Evolutionary conservation across 257 asterid genomes (phyloP).

Genomic region (Thymus mandschuricus): DNA sequence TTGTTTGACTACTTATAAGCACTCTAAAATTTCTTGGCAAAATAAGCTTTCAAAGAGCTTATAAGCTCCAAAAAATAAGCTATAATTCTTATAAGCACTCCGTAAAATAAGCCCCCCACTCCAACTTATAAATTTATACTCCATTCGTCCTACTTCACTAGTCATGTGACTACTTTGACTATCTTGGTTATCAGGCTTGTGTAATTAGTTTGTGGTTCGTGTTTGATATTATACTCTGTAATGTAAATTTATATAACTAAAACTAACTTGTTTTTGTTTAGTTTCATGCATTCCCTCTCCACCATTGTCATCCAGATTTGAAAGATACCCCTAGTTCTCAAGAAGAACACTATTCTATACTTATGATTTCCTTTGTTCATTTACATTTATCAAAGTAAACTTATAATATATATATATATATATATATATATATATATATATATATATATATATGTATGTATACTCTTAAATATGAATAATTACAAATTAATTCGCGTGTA

Average conservation of each 20-base stretch:
- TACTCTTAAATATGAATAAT: conserved; percentile 39
- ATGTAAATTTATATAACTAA: background rate
- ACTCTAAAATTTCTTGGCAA: too few relatives aligned
- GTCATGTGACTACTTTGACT: too few relatives aligned
- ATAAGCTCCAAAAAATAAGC: too few relatives aligned
- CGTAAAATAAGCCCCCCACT: too few relatives aligned
- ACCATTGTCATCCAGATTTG: background rate
- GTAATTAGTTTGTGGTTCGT: too few relatives aligned
- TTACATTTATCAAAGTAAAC: conserved; percentile 34
- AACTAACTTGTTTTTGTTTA: background rate
- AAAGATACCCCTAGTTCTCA: conserved; percentile 25
- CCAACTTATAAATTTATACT: too few relatives aligned
- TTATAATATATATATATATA: conserved; percentile 23
- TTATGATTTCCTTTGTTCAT: conserved; percentile 40
- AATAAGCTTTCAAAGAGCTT: too few relatives aligned
- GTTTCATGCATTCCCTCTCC: background rate
- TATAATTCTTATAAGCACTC: too few relatives aligned
- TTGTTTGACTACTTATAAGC: too few relatives aligned
- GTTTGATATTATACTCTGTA: background rate
- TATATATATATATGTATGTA: background rate
- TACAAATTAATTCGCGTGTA: conserved; percentile 26
- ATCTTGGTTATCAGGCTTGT: too few relatives aligned
- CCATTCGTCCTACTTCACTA: too few relatives aligned
- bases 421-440: conserved; percentile 3
- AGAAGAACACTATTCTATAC: conserved; percentile 34